These are phyloP conservation scores for Chenopodium berlandieri DNA, from an alignment of 148 eudicot species.

Conservation along the genomic window DNA sequence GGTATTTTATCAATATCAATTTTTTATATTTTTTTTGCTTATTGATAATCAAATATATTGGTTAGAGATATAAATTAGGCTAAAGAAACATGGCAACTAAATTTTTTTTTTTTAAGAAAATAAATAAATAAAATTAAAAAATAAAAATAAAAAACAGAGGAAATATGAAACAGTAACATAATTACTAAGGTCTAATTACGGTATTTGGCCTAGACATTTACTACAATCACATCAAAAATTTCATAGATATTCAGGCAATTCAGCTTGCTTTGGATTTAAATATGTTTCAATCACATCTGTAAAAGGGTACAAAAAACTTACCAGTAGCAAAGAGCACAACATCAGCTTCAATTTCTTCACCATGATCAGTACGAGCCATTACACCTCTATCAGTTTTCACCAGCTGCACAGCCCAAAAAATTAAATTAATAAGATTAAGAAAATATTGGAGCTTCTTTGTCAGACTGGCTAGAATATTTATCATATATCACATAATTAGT, in stretches of 20 bases:
- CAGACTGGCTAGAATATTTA: neutral
- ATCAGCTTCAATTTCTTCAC: conserved; percentile 89
- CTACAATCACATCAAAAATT: neutral
- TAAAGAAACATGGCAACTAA: too few relatives aligned
- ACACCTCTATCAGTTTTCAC: conserved; percentile 73
- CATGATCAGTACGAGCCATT: conserved; percentile 81
- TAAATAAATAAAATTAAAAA: too few relatives aligned
- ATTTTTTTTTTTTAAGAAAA: too few relatives aligned
- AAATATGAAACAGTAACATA: neutral
- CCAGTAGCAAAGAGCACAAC: conserved; percentile 97
- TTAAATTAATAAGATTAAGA: neutral
- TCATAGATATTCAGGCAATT: neutral
- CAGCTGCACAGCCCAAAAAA: conserved; percentile 41
- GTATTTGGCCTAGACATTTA: neutral
- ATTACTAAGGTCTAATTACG: neutral
- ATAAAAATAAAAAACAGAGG: too few relatives aligned
- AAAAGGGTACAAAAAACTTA: conserved; percentile 25
- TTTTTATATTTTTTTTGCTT: too few relatives aligned
- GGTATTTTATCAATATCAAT: too few relatives aligned
- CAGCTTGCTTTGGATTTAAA: neutral
- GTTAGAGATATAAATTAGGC: too few relatives aligned
- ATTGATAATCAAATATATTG: too few relatives aligned
- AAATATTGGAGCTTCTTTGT: neutral
- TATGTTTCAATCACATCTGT: neutral
- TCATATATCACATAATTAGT: neutral